Base-by-base conservation (phyloP, 371 early-diverging fungal genomes). In the Catenaria anguillulae region DNA sequence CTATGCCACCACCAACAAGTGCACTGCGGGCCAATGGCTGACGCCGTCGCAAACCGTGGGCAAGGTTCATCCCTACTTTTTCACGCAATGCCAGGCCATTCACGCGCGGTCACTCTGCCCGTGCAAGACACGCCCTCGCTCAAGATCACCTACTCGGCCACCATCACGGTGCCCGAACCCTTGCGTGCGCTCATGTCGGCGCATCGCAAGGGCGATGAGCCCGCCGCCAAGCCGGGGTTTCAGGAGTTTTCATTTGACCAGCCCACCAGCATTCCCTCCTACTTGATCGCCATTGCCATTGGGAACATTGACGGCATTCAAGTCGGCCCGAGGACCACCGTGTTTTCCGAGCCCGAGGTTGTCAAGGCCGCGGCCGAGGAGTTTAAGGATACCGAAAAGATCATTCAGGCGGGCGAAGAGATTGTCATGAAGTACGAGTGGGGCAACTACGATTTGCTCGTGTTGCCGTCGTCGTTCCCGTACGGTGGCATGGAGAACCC, bases 391-490 rank as follows among this genome's bases (percentile, higher is more conserved):
- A 90, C 93, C 33, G 96, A 96, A 70, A 75, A 69, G 42, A 94
- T 91, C 65, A 82, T 97, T 63, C 72, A 73, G 59, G 85, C 83
- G 5, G 93, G 90, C 40, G 95, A 93, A 73, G 73, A 77, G 19
- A 72, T 91, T 36, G 58, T 66, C 35, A 31, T 37, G 1, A 90
- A 91, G 33, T 97, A 97, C 68, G 85, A 83, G 66, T 97, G 97
- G 97, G 95, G 95, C 33, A 83, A 88, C 63, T 97, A 95, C 72
- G 97, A 97, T 72, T 73, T 97, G 59, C 77, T 97, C 63, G 85
- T 94, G 29, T 77, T 87, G 37, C 74, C 72, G 36, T 62, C 70
- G 35, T 64, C 64, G 5, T 67, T 67, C 64, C 62, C 64, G 26
- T 64, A 58, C 33, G 50, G 50, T 35, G 34, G 96, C 63, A 97